Conservation (phyloP, 2,329 filamentous ascomycete genomes). For the Hymenoscyphus fraxineus region DNA sequence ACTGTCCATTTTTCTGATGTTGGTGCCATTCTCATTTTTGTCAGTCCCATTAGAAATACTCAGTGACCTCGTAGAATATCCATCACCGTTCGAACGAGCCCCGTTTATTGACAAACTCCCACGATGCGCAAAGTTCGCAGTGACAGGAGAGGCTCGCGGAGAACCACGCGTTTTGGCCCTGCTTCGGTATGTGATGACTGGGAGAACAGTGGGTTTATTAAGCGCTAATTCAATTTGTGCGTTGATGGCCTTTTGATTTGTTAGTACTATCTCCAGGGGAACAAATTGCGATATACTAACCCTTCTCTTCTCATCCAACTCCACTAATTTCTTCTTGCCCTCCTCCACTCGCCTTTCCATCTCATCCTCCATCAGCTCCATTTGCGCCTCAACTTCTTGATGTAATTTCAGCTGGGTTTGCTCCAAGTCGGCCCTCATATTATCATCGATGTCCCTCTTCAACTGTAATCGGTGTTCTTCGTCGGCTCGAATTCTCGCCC, state of each 20-base stretch:
- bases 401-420: slow-evolving; percentile 19
- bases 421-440: slow-evolving; percentile 20
- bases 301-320: slow-evolving; percentile 28
- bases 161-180: slow-evolving; percentile 18
- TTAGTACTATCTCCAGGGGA: not conserved
- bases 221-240: slow-evolving; percentile 29
- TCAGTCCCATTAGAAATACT: not conserved
- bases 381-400: slow-evolving; percentile 24
- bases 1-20: not conserved
- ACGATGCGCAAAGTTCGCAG: not conserved
- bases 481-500: slow-evolving; percentile 14
- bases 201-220: slow-evolving; percentile 26
- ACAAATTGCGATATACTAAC: slow-evolving; percentile 12
- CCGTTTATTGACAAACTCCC: not conserved
- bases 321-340: slow-evolving; percentile 23
- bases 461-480: slow-evolving; percentile 12
- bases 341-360: slow-evolving; percentile 27
- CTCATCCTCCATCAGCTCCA: slow-evolving; percentile 31
- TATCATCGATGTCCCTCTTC: slow-evolving; percentile 24
- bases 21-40: not conserved
- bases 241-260: slow-evolving; percentile 27
- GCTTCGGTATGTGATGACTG: slow-evolving; percentile 26
- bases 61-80: not conserved
- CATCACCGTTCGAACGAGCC: not conserved
- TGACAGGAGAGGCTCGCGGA: not conserved